Evolutionary conservation across 192 early-diverging fungal species (phyloP).

Genomic region (Podila minutissima): DNA sequence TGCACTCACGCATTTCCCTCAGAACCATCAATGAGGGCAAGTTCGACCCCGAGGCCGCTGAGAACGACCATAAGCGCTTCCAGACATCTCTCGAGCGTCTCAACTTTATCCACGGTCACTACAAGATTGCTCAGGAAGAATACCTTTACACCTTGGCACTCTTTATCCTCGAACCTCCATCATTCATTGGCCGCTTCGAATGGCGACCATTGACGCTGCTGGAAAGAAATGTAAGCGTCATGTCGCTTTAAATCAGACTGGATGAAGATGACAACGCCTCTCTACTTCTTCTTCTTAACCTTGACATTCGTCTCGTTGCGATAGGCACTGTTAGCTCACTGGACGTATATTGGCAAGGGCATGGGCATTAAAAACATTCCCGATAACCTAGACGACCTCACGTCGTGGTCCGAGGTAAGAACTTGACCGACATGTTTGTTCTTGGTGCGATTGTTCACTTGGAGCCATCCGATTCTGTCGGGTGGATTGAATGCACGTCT

Average conservation of each 20-base stretch:
- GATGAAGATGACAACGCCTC: background rate
- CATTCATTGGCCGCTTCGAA: constrained; percentile 41
- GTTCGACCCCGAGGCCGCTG: constrained; percentile 5
- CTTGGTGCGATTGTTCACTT: background rate
- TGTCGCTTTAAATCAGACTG: background rate
- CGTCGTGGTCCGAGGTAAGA: constrained; percentile 18
- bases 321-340: constrained; percentile 8
- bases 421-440: background rate
- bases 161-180: constrained; percentile 44
- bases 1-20: constrained; percentile 26
- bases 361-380: constrained; percentile 40
- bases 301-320: background rate
- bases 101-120: constrained; percentile 54
- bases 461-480: too few relatives aligned
- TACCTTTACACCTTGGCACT: constrained; percentile 50
- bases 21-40: constrained; percentile 16
- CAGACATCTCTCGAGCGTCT: constrained; percentile 28
- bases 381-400: constrained; percentile 8
- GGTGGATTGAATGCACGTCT: background rate
- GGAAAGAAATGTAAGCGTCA: constrained; percentile 50
- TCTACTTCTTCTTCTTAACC: background rate
- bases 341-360: constrained; percentile 9
- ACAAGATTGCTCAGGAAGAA: constrained; percentile 52
- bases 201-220: constrained; percentile 45
- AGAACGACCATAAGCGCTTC: constrained; percentile 22